These are phyloP conservation scores for Amaranthus cruentus DNA, from an alignment of 148 eudicot genomes.

Conservation along the genomic window DNA sequence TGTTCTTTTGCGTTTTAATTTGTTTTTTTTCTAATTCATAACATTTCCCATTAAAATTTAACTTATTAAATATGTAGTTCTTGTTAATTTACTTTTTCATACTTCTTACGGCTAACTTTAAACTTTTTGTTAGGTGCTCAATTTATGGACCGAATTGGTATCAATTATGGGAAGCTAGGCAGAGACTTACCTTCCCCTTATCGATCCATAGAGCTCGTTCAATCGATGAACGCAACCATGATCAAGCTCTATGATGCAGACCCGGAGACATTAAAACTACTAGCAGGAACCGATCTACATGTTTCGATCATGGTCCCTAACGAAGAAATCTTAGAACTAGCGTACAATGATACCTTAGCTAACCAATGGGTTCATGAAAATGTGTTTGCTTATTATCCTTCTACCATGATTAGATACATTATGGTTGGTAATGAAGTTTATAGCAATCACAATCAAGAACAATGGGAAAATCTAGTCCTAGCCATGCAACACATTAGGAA, in stretches of 20 bases:
- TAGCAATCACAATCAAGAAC: constrained; percentile 24
- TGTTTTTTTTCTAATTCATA: too few relatives aligned
- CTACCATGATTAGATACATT: constrained; percentile 52
- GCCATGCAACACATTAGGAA: constrained; percentile 47
- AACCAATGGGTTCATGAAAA: constrained; percentile 55
- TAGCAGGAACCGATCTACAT: constrained; percentile 45
- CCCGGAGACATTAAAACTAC: constrained; percentile 52
- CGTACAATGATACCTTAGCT: constrained; percentile 43
- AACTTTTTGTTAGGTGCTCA: constrained; percentile 21
- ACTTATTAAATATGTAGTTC: too few relatives aligned
- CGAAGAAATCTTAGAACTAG: constrained; percentile 43
- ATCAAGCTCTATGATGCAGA: constrained; percentile 66
- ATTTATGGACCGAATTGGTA: constrained; percentile 35
- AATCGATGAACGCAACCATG: constrained; percentile 39
- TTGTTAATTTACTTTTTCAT: too few relatives aligned
- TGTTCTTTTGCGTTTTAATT: too few relatives aligned
- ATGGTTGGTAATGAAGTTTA: constrained; percentile 79
- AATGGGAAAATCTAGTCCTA: constrained; percentile 58
- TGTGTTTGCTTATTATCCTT: constrained; percentile 59
- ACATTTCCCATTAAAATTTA: too few relatives aligned
- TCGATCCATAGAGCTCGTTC: constrained; percentile 44
- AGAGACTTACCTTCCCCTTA: constrained; percentile 57
- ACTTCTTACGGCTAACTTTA: background rate
- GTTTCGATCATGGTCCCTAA: constrained; percentile 68
- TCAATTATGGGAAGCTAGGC: constrained; percentile 68